phyloP scores from a whole-genome alignment of 129 eudicot species.

The Ambrosia trifida region DNA sequence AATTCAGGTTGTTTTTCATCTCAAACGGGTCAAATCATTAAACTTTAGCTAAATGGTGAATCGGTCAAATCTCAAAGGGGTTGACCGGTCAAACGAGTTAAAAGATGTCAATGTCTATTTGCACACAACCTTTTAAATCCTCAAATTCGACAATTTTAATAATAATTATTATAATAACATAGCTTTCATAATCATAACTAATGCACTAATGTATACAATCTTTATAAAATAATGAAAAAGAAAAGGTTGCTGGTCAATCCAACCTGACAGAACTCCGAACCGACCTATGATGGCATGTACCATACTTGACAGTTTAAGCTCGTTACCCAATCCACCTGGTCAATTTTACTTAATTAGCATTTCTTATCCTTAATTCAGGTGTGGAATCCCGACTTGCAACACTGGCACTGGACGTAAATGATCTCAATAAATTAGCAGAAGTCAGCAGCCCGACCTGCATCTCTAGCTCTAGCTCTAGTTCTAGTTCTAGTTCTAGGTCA shows the following conservation, averaged over 20 bases:
- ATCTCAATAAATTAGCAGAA: slow-evolving; percentile 47
- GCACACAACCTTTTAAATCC: neutral
- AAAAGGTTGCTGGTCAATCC: neutral
- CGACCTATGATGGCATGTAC: no score
- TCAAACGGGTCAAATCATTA: neutral
- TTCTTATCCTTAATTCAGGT: slow-evolving; percentile 42
- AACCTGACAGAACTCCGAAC: neutral
- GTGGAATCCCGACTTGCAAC: slow-evolving; percentile 93
- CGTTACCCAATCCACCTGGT: neutral
- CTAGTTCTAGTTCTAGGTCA: slow-evolving; percentile 25
- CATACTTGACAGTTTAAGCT: neutral
- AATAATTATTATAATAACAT: neutral
- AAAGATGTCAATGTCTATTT: no score
- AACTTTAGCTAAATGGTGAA: neutral
- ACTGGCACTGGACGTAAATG: slow-evolving; percentile 68
- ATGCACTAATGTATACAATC: neutral
- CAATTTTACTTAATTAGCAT: neutral
- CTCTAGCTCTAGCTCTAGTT: slow-evolving; percentile 27
- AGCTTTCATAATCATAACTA: neutral
- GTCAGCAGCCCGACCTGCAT: slow-evolving; percentile 33
- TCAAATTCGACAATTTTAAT: neutral
- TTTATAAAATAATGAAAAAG: neutral
- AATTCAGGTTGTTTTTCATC: neutral
- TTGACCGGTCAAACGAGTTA: no score
- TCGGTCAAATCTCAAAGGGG: neutral